Evolutionary conservation across 2,329 filamentous ascomycete species (phyloP).

Genomic region (Elsinoe australis): DNA sequence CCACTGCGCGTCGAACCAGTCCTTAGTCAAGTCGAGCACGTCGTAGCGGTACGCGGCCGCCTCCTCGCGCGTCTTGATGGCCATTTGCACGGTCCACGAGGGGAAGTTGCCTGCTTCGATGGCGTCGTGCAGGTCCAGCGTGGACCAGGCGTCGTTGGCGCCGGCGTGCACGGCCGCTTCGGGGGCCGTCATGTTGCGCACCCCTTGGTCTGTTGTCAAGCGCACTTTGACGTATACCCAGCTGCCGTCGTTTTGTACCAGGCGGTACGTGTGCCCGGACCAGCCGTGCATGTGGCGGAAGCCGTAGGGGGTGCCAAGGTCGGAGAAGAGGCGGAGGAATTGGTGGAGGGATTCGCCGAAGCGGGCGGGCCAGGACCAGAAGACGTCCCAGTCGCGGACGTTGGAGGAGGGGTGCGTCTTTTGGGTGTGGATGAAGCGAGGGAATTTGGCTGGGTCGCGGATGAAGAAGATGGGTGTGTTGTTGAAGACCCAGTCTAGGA

Average conservation of each 20-base stretch:
- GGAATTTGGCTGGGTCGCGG: constrained; percentile 66
- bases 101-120: constrained; percentile 42
- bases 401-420: constrained; percentile 30
- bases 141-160: constrained; percentile 33
- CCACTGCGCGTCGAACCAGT: constrained; percentile 46
- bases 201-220: constrained; percentile 42
- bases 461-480: constrained; percentile 71
- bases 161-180: constrained; percentile 32
- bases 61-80: constrained; percentile 48
- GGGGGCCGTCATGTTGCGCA: constrained; percentile 38
- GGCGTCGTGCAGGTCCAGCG: constrained; percentile 37
- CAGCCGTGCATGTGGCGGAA: constrained; percentile 42
- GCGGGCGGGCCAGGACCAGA: constrained; percentile 24
- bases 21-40: constrained; percentile 52
- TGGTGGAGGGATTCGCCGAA: constrained; percentile 42
- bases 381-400: constrained; percentile 30
- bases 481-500: constrained; percentile 65
- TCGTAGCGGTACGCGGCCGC: constrained; percentile 43
- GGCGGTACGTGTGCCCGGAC: constrained; percentile 41
- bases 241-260: constrained; percentile 35
- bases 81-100: constrained; percentile 47
- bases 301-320: constrained; percentile 41
- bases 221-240: constrained; percentile 47
- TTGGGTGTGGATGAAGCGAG: constrained; percentile 52
- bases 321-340: constrained; percentile 46